phyloP scores from a whole-genome alignment of 2,329 filamentous ascomycete genomes.

The Aspergillus caelatus region DNA sequence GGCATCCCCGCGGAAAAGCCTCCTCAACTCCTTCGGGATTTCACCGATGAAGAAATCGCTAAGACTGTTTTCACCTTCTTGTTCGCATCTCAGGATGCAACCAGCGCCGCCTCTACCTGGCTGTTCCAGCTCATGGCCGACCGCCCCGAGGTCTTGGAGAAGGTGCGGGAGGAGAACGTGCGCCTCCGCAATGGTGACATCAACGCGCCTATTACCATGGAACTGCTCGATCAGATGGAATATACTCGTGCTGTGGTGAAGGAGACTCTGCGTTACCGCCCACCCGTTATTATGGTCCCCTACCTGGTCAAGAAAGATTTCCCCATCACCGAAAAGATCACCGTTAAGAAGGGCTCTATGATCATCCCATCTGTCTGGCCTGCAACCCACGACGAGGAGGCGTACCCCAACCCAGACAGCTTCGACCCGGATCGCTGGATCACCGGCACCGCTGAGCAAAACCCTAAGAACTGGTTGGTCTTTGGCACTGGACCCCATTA shows the following conservation, averaged over 20 bases:
- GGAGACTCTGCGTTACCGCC: constrained; percentile 89
- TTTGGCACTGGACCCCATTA: constrained; percentile 97
- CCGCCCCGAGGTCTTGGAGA: constrained; percentile 87
- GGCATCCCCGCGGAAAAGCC: constrained; percentile 79
- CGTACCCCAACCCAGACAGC: constrained; percentile 84
- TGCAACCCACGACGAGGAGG: constrained; percentile 87
- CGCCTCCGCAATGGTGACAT: constrained; percentile 73
- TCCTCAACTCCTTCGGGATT: constrained; percentile 77
- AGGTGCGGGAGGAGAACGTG: constrained; percentile 88
- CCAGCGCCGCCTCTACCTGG: constrained; percentile 91
- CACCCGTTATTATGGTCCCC: constrained; percentile 95
- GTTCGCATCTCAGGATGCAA: constrained; percentile 96
- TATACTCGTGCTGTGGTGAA: constrained; percentile 92
- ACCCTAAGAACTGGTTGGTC: constrained; percentile 95
- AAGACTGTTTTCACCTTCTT: constrained; percentile 95
- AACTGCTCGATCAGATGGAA: constrained; percentile 82
- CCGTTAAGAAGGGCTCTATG: constrained; percentile 94
- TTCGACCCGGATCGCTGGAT: constrained; percentile 94
- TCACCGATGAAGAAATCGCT: constrained; percentile 86
- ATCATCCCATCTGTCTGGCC: constrained; percentile 89
- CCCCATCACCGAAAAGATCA: constrained; percentile 84
- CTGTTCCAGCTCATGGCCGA: constrained; percentile 93
- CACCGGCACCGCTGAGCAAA: constrained; percentile 82
- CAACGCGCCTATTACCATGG: constrained; percentile 72
- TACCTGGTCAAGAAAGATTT: constrained; percentile 95